Evolutionary conservation across 192 early-diverging fungal genomes (phyloP).

Genomic region (Podila clonocystis): DNA sequence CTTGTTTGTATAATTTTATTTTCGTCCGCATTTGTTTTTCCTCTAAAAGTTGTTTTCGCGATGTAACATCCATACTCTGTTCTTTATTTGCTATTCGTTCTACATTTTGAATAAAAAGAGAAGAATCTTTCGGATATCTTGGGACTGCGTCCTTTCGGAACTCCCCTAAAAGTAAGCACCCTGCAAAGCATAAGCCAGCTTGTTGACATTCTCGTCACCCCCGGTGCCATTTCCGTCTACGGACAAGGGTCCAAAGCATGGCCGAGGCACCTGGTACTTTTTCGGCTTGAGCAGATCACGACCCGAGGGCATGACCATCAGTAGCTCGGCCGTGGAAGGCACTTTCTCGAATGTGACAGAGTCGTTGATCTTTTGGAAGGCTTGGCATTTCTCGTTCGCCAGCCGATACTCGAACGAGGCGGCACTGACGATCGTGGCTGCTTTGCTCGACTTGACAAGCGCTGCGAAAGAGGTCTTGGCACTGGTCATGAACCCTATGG

Average conservation of each 20-base stretch:
- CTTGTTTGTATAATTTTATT: neutral
- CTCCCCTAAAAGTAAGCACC: slow-evolving; percentile 37
- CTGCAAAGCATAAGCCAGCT: slow-evolving; percentile 26
- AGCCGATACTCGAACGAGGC: slow-evolving; percentile 59
- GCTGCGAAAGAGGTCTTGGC: slow-evolving; percentile 55
- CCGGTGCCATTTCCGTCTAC: slow-evolving; percentile 7
- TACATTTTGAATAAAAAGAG: neutral
- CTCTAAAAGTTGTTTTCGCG: no score
- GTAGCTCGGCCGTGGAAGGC: slow-evolving; percentile 55
- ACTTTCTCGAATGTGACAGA: slow-evolving; percentile 67
- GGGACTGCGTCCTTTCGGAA: no score
- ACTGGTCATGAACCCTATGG: slow-evolving; percentile 62
- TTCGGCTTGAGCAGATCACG: slow-evolving; percentile 58
- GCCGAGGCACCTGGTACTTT: slow-evolving; percentile 51
- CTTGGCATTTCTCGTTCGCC: slow-evolving; percentile 52
- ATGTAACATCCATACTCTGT: neutral
- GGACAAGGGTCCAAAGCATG: slow-evolving; percentile 52
- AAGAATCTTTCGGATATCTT: neutral
- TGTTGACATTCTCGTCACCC: slow-evolving; percentile 33
- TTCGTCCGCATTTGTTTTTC: neutral
- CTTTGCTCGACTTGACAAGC: slow-evolving; percentile 56
- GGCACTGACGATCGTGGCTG: slow-evolving; percentile 51
- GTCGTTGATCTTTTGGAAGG: slow-evolving; percentile 61
- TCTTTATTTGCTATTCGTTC: neutral
- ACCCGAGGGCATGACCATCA: slow-evolving; percentile 63